phyloP scores from a whole-genome alignment of 208 protist genomes.

The Trichomonas gallinae region DNA sequence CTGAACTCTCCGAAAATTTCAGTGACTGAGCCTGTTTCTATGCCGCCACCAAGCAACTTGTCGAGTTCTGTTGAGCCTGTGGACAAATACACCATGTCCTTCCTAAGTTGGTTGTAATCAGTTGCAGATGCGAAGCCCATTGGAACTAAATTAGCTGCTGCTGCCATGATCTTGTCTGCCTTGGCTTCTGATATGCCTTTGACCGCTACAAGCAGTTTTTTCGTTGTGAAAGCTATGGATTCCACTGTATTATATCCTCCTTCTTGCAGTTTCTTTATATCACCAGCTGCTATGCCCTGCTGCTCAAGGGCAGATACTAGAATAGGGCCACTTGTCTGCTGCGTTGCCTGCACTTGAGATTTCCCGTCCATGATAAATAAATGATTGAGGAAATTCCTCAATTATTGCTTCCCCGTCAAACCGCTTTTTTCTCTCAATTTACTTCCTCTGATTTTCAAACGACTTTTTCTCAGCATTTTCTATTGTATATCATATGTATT shows the following conservation, averaged over 20 bases:
- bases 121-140: conserved; percentile 92
- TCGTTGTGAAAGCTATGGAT: conserved; percentile 79
- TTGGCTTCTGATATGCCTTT: conserved; percentile 96
- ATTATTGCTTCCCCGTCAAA: neutral
- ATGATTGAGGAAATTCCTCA: neutral
- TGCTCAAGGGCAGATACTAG: neutral
- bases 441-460: no score
- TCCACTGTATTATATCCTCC: conserved; percentile 56
- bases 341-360: neutral
- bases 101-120: conserved; percentile 67
- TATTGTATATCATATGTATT: no score
- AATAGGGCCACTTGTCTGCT: neutral
- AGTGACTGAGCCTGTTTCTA: conserved; percentile 95
- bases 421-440: neutral
- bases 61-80: conserved; percentile 73
- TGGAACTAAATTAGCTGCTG: conserved; percentile 76
- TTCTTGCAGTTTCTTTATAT: neutral
- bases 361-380: neutral
- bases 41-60: conserved; percentile 58
- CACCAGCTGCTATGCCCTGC: neutral
- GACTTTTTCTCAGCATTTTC: no score
- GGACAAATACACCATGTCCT: conserved; percentile 85
- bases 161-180: conserved; percentile 82
- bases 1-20: conserved; percentile 88
- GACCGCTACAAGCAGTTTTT: conserved; percentile 76